These are phyloP conservation scores for Seiridium unicorne DNA, from an alignment of 2,329 filamentous ascomycete species.

Conservation along the genomic window DNA sequence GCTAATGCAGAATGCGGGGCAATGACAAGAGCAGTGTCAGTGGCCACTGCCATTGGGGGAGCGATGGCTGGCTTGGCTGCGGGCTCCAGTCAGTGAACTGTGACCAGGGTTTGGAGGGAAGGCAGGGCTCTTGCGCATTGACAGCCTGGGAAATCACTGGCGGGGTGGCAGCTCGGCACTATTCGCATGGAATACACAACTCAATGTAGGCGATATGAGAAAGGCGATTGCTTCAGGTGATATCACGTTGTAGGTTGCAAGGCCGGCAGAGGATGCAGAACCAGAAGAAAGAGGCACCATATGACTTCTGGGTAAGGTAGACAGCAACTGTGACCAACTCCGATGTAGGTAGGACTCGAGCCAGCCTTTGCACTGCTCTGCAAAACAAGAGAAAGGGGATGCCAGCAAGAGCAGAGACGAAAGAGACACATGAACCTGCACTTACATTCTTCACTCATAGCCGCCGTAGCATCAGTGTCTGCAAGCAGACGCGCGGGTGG, in stretches of 20 bases:
- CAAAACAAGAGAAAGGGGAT: background rate
- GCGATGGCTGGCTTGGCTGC: background rate
- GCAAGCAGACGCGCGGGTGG: conserved; percentile 1
- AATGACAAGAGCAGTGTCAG: conserved; percentile 9
- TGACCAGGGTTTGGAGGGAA: background rate
- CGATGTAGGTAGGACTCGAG: background rate
- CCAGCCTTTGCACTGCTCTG: background rate
- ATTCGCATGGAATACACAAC: too few relatives aligned
- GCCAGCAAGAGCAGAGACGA: too few relatives aligned
- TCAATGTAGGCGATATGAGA: background rate
- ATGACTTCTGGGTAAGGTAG: too few relatives aligned
- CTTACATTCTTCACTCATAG: background rate
- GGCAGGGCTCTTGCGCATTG: background rate
- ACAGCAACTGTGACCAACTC: background rate
- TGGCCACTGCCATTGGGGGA: background rate
- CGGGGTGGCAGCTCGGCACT: too few relatives aligned
- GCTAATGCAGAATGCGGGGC: conserved; percentile 13
- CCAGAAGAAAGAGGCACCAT: too few relatives aligned
- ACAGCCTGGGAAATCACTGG: background rate
- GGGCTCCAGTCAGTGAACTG: background rate
- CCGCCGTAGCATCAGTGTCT: conserved; percentile 11
- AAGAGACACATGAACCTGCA: background rate
- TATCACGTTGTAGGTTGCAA: background rate
- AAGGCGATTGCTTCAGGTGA: background rate
- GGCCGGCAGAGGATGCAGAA: too few relatives aligned